Base-by-base conservation (phyloP, 2,329 filamentous ascomycete genomes). In the Diplocarpon mali region DNA sequence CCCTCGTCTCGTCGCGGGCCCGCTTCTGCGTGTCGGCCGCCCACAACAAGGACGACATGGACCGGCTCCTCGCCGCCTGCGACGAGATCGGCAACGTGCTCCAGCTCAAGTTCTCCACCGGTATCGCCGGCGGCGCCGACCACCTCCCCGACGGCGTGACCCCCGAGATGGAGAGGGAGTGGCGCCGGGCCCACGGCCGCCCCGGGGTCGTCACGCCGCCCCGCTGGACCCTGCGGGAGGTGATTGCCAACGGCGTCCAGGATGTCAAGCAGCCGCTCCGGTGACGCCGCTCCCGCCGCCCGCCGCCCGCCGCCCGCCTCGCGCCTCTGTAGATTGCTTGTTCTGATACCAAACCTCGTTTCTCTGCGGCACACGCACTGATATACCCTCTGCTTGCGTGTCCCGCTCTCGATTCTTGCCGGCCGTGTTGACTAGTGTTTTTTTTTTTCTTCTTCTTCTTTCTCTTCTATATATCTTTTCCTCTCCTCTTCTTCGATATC, bases 11-110 rank as follows among this genome's bases (percentile, higher is more conserved):
- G 50, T 95, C 90, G 15, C 84, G 92, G 52, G 92, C 87, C 40
- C 84, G 92, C 38, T 95, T 98, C 76, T 98, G 92, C 63, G 80
- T 98, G 42, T 95, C 88, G 2, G 81, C 92, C 2, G 87, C 92
- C 1, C 92, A 98, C 70, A 98, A 93, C 67, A 98, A 98, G 71
- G 92, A 98, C 40, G 92, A 98, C 63, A 75, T 98, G 58, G 92
- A 98, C 64, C 80, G 90, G 39, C 69, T 98, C 47, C 70, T 98
- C 40, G 73, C 78, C 4, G 92, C 92, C 13, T 96, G 90, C 59
- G 87, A 96, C 60, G 85, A 96, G 65, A 80, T 95, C 45, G 89
- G 90, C 46, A 86, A 95, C 53, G 76, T 94, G 16, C 69, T 98
- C 45, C 89, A 96, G 66, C 74, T 98, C 62, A 96, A 95, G 69